Conservation (phyloP, 2,329 filamentous ascomycete species). For the Xylaria multiplex region DNA sequence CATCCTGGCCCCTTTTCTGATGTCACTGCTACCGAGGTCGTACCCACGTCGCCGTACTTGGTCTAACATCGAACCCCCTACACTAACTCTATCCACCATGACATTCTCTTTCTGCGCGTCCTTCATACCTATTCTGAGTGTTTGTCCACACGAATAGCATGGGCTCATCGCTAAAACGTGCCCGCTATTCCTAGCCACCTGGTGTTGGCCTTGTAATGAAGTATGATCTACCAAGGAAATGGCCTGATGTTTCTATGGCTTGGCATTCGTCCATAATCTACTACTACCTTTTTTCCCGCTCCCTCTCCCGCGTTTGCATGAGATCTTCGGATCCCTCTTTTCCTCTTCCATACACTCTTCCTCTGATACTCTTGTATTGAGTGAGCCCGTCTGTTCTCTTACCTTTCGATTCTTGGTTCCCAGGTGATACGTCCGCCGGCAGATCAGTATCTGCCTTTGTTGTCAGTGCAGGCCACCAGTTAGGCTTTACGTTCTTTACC, state of each 20-base stretch:
- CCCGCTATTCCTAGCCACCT: slow-evolving; percentile 42
- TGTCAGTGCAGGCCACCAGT: slow-evolving; percentile 50
- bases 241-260: slow-evolving; percentile 53
- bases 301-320: slow-evolving; percentile 42
- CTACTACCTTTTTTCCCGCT: slow-evolving; percentile 47
- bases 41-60: slow-evolving; percentile 16
- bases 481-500: slow-evolving; percentile 42
- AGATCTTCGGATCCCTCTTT: slow-evolving; percentile 46
- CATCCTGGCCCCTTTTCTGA: slow-evolving; percentile 8
- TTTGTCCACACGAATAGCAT: slow-evolving; percentile 24
- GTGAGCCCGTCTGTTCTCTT: slow-evolving; percentile 32
- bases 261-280: slow-evolving; percentile 46
- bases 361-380: slow-evolving; percentile 39
- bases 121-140: slow-evolving; percentile 28
- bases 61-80: slow-evolving; percentile 4
- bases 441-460: slow-evolving; percentile 47
- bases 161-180: slow-evolving; percentile 28
- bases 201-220: slow-evolving; percentile 52
- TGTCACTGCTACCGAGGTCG: slow-evolving; percentile 21
- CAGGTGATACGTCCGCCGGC: slow-evolving; percentile 49
- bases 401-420: slow-evolving; percentile 42
- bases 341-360: slow-evolving; percentile 36
- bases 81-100: slow-evolving; percentile 16
- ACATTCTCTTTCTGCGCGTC: slow-evolving; percentile 9
- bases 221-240: slow-evolving; percentile 57